phyloP scores from a whole-genome alignment of 129 eudicot species.

The Lactuca sativa region DNA sequence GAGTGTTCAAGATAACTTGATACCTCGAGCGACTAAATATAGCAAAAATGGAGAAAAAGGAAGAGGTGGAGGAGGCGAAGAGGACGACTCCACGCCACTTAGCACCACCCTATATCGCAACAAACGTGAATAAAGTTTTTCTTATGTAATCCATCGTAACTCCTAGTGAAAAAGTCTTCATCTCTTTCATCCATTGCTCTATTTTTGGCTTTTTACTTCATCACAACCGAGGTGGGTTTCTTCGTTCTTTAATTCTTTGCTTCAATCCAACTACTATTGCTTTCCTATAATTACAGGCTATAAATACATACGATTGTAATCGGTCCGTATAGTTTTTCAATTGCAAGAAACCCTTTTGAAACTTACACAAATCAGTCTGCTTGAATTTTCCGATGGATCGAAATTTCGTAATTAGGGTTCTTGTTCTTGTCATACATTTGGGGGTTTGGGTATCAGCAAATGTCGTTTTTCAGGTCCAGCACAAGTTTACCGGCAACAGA shows the following conservation, averaged over 20 bases:
- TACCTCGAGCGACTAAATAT: slow-evolving; percentile 29
- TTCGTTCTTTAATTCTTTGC: slow-evolving; percentile 10
- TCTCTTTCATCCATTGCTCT: slow-evolving; percentile 22
- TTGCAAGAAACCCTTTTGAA: slow-evolving; percentile 10
- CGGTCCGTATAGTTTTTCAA: not conserved
- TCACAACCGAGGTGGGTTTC: slow-evolving; percentile 21
- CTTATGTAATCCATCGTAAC: not conserved
- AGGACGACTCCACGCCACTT: slow-evolving; percentile 12
- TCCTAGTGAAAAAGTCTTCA: not conserved
- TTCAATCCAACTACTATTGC: slow-evolving; percentile 1
- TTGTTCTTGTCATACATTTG: slow-evolving; percentile 8
- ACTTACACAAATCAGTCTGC: no score
- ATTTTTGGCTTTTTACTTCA: slow-evolving; percentile 23
- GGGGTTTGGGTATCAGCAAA: slow-evolving; percentile 33
- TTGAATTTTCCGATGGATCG: slow-evolving; percentile 29
- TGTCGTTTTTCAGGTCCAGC: slow-evolving; percentile 63
- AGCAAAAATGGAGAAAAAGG: slow-evolving; percentile 24
- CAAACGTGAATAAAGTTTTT: slow-evolving; percentile 29
- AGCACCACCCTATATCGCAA: not conserved
- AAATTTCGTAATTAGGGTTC: slow-evolving; percentile 16
- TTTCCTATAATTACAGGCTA: not conserved
- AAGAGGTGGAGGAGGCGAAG: slow-evolving; percentile 3
- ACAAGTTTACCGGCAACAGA: slow-evolving; percentile 49
- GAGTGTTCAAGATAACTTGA: not conserved
- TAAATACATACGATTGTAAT: not conserved